phyloP scores from a whole-genome alignment of 495 filamentous ascomycete species.

The Penicillium paxilli region DNA sequence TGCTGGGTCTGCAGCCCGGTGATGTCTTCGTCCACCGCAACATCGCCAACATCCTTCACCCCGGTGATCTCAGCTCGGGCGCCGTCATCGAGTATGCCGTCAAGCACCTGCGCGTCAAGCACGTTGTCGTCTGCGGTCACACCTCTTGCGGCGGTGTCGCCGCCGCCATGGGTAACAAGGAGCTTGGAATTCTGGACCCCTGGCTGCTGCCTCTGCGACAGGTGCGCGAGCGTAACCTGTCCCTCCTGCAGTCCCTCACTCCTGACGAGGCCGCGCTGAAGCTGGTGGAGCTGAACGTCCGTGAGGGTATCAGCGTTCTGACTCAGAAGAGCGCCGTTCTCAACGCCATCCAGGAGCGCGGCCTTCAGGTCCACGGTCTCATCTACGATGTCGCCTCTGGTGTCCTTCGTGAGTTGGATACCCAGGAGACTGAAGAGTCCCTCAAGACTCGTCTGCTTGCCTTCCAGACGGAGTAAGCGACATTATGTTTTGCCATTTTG shows the following conservation, averaged over 20 bases:
- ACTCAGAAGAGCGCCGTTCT: conserved; percentile 60
- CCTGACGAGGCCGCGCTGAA: conserved; percentile 47
- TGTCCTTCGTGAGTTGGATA: conserved; percentile 57
- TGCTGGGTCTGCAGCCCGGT: conserved; percentile 77
- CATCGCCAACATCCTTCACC: conserved; percentile 84
- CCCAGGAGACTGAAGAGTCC: conserved; percentile 37
- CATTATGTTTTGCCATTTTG: no score
- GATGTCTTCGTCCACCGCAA: conserved; percentile 95
- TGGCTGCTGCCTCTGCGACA: conserved; percentile 75
- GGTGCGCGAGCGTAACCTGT: conserved; percentile 54
- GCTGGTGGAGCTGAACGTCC: conserved; percentile 69
- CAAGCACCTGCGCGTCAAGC: conserved; percentile 69
- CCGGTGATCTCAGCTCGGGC: conserved; percentile 72
- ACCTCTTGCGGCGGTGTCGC: conserved; percentile 76
- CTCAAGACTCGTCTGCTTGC: conserved; percentile 40
- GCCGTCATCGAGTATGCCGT: conserved; percentile 88
- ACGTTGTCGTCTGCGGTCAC: conserved; percentile 85
- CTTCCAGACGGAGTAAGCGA: conserved; percentile 36
- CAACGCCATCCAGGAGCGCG: conserved; percentile 66
- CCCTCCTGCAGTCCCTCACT: conserved; percentile 48
- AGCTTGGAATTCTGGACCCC: conserved; percentile 76
- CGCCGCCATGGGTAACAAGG: conserved; percentile 64
- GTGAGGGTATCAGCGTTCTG: conserved; percentile 61
- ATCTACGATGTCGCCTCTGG: conserved; percentile 68
- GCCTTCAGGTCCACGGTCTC: conserved; percentile 70